Conservation (phyloP, 208 protist species). For the Herpetomonas samuelpessoai region DNA sequence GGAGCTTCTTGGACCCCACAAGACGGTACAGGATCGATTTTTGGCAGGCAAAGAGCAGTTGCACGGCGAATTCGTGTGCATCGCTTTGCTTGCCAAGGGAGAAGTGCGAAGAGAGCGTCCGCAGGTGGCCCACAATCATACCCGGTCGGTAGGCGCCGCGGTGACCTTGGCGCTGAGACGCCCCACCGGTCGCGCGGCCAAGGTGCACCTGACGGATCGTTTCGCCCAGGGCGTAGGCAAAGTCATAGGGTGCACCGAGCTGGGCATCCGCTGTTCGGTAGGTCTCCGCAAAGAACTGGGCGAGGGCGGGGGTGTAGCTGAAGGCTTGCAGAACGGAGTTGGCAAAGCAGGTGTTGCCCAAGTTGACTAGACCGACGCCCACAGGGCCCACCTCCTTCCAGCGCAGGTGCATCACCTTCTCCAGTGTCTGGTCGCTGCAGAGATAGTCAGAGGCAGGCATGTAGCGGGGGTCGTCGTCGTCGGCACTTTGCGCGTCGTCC, state of each 20-base stretch:
- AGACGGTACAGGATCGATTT: slow-evolving; percentile 73
- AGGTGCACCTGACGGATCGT: slow-evolving; percentile 68
- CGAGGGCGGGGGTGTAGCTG: slow-evolving; percentile 78
- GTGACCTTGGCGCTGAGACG: not conserved
- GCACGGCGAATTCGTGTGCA: slow-evolving; percentile 89
- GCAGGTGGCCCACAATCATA: slow-evolving; percentile 57
- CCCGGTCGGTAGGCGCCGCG: slow-evolving; percentile 47
- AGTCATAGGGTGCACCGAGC: slow-evolving; percentile 73
- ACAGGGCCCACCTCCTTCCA: slow-evolving; percentile 53
- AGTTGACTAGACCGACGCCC: slow-evolving; percentile 74
- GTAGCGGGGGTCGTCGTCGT: slow-evolving; percentile 74
- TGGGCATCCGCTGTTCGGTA: slow-evolving; percentile 55
- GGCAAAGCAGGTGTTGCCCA: slow-evolving; percentile 91
- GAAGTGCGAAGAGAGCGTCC: slow-evolving; percentile 72
- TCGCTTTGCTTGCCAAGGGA: slow-evolving; percentile 82
- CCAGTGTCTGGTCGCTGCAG: slow-evolving; percentile 52
- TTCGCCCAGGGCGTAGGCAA: slow-evolving; percentile 78
- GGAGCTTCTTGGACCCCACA: slow-evolving; percentile 67
- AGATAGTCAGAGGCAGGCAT: slow-evolving; percentile 41
- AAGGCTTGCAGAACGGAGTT: slow-evolving; percentile 89
- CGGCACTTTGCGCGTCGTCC: slow-evolving; percentile 23
- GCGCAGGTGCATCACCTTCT: slow-evolving; percentile 51
- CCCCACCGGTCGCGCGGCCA: not conserved
- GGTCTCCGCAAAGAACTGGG: slow-evolving; percentile 73
- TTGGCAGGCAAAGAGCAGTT: slow-evolving; percentile 79